Evolutionary conservation across 2,329 filamentous ascomycete species (phyloP).

Genomic region (Penicillium sclerotiorum): DNA sequence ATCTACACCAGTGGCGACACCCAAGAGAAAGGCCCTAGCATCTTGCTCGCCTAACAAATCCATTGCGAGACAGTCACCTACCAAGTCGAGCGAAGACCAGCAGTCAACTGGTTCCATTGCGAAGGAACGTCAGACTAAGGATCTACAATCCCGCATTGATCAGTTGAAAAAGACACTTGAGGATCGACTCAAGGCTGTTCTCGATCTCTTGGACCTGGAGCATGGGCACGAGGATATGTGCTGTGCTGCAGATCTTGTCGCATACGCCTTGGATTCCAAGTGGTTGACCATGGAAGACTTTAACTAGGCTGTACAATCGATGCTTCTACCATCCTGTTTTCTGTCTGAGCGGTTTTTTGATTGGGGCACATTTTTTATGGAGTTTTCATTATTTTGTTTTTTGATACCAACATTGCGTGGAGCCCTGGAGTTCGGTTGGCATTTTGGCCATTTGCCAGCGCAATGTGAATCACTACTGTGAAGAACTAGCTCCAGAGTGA

Average conservation of each 20-base stretch:
- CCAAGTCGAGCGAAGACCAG: conserved; percentile 4
- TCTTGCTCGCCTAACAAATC: conserved; percentile 37
- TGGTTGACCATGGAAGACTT: conserved; percentile 46
- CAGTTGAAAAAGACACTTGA: conserved; percentile 34
- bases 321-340: too few species aligned
- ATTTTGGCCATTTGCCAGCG: too few species aligned
- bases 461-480: too few species aligned
- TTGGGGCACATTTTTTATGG: too few species aligned
- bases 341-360: too few species aligned
- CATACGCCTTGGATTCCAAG: conserved; percentile 46
- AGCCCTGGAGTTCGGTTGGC: too few species aligned
- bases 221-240: conserved; percentile 45
- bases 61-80: conserved; percentile 7
- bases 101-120: not conserved
- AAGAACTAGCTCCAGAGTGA: too few species aligned
- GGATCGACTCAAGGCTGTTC: conserved; percentile 34
- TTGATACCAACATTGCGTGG: too few species aligned
- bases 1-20: conserved; percentile 3
- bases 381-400: too few species aligned
- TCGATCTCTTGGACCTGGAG: conserved; percentile 42
- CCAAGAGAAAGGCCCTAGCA: conserved; percentile 33
- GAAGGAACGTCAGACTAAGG: conserved; percentile 13
- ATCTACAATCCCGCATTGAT: conserved; percentile 19
- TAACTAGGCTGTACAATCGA: conserved; percentile 4
- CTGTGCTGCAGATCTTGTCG: conserved; percentile 47